Conservation (phyloP, 495 filamentous ascomycete genomes). For the Penicillium coprophilum region DNA sequence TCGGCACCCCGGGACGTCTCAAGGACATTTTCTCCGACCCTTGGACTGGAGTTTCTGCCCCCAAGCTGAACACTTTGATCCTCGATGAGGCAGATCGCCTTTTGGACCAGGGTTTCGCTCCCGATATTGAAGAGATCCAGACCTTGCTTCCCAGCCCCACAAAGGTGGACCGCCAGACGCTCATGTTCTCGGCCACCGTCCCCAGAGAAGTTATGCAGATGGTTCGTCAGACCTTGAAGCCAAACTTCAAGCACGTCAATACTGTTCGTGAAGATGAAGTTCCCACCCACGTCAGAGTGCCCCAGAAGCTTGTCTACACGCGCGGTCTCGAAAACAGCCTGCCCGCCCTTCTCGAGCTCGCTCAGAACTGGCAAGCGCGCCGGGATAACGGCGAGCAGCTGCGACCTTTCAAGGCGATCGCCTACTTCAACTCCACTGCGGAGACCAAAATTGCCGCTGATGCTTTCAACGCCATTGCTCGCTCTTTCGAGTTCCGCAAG, state of each 20-base stretch:
- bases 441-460: constrained; percentile 62
- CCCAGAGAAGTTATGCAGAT: constrained; percentile 77
- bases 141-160: constrained; percentile 58
- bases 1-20: constrained; percentile 88
- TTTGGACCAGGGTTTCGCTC: constrained; percentile 85
- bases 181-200: constrained; percentile 93
- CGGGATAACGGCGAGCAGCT: constrained; percentile 30
- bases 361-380: constrained; percentile 52
- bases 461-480: constrained; percentile 57
- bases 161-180: constrained; percentile 73
- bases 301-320: constrained; percentile 68
- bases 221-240: constrained; percentile 67
- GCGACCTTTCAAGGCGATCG: constrained; percentile 86
- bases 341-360: constrained; percentile 75
- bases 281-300: constrained; percentile 79
- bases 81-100: constrained; percentile 94
- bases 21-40: constrained; percentile 78
- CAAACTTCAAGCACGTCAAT: constrained; percentile 76
- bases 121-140: constrained; percentile 71
- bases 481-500: constrained; percentile 22
- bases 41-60: constrained; percentile 62
- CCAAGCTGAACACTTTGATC: constrained; percentile 75
- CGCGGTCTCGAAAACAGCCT: constrained; percentile 71
- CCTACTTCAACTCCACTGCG: constrained; percentile 81
- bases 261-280: constrained; percentile 77